Base-by-base conservation (phyloP, 2,329 filamentous ascomycete genomes). In the Calonectria hawksworthii region DNA sequence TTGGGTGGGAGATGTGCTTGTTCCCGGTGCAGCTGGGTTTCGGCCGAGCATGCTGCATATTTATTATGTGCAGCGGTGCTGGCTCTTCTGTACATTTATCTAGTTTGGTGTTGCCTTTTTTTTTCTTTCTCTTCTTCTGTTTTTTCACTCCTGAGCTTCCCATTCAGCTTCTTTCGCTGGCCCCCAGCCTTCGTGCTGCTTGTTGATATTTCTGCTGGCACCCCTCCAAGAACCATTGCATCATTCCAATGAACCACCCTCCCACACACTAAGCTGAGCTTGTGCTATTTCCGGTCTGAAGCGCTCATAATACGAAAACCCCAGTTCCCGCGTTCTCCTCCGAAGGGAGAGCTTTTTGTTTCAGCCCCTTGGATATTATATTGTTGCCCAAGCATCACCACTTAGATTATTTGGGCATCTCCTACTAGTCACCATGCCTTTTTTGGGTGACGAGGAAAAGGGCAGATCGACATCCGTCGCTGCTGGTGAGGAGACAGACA, bases 401-500 rank as follows among this genome's bases (percentile, higher is more conserved):
- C 59, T 50, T 10, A 51, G 7, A 34, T 54, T 38, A 13, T 21
- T 66, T 10, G 16, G 26, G 23, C 36, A 47, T 11, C 23, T 21
- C n/a, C 38, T 21, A 14, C 26, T 44, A 23, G 67, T 59, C 44
- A 68, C 7, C 32, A 78, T 77, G 76, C 23, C 28, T 30, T 26
- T 67, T 52, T 28, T 10, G 9, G 34, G 47, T 28, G 59, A 74
- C 16, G 65, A 78, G 18, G 75, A 71, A 38, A 69, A 72, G 38
- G 67, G n/a, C n/a, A 23, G 34, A 11, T 34, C 56, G 10, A 11
- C 70, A 8, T 38, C 41, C 34, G 13, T 51, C 44, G 26, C 30
- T 47, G 34, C 50, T 65, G 73, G 73, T 13, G 73, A 76, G 34
- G 70, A 76, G 5, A 74, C 68, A 10, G 72, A 77, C 34, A 68